Evolutionary conservation across 768 basidiomycete genomes (phyloP), one percentile per base, ranked within the genome.

Genomic region (Tricholoma terreum): DNA sequence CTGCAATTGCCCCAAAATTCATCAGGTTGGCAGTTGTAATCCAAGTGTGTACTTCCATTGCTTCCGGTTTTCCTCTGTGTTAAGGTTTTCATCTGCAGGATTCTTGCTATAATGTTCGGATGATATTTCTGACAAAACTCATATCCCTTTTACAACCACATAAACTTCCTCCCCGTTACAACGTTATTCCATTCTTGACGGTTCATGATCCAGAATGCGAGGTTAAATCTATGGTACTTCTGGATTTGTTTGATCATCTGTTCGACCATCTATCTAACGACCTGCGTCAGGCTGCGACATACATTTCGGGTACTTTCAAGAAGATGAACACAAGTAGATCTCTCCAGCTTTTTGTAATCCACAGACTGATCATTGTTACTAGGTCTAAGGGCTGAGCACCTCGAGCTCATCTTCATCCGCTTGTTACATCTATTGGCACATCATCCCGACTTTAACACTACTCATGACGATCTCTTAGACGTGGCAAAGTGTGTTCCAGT

Each of bases 171-270:
- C 71, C 87, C 1, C 80, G 84, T 17, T 95, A 87, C 74, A 92
- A 94, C 67, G 76, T 90, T 45, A 83, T 97, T 56, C 88, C 91
- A 5, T 94, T 97, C 75, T 73, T 99, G 45, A 87, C 90, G 0
- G 88, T 94, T 0, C 87, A 92, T 63, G 97, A 99, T 70, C 95
- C 95, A 0, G 96, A 98, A 59, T 69, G 71, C 21, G 95, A 98
- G 57, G 80, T 94, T 27, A 86, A 84, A 61, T 71, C 69, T 24
- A 77, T 83, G 73, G 94, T 90, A 55, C 82, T 61, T 2, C 9
- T n/a, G 14, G 9, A 42, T n/a, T 2, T 27, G 53, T 36, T 45
- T 5, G 1, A 49, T 40, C 11, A 14, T 42, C 21, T 19, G 14
- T 52, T 63, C 55, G 61, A 38, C 33, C 45, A 31, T 49, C 38